phyloP scores from a whole-genome alignment of 2,329 filamentous ascomycete species.

The Penicillium sp. region DNA sequence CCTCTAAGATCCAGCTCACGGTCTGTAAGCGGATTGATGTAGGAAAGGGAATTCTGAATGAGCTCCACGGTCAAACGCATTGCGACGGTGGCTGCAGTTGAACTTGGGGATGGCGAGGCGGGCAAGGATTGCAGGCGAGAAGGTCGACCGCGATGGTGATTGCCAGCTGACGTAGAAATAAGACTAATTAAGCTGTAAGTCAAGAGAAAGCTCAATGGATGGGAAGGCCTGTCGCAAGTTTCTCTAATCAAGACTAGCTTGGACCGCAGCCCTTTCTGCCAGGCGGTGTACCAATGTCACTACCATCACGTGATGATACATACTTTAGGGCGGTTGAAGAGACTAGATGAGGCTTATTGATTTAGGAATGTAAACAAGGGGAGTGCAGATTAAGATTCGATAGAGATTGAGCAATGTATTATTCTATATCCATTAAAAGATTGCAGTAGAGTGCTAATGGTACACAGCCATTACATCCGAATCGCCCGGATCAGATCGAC shows the following conservation, averaged over 20 bases:
- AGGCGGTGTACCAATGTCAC: conserved; percentile 14
- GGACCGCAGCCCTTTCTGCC: conserved; percentile 25
- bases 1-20: conserved; percentile 99
- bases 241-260: conserved; percentile 18
- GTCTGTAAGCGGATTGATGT: conserved; percentile 98
- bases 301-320: background rate
- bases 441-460: conserved; percentile 14
- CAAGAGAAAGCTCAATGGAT: conserved; percentile 9
- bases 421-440: conserved; percentile 26
- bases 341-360: background rate
- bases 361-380: background rate
- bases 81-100: conserved; percentile 28
- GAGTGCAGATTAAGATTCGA: background rate
- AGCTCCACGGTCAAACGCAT: conserved; percentile 98
- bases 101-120: background rate
- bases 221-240: conserved; percentile 18
- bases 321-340: background rate
- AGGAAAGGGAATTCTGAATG: conserved; percentile 91
- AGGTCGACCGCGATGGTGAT: conserved; percentile 21
- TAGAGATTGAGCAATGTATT: conserved; percentile 14
- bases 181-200: conserved; percentile 1
- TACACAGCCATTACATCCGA: conserved; percentile 24
- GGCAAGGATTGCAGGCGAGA: background rate
- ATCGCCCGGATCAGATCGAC: conserved; percentile 21
- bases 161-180: background rate